These are phyloP conservation scores for Arthroderma sp. DNA, from an alignment of 2,329 filamentous ascomycete species.

Conservation along the genomic window DNA sequence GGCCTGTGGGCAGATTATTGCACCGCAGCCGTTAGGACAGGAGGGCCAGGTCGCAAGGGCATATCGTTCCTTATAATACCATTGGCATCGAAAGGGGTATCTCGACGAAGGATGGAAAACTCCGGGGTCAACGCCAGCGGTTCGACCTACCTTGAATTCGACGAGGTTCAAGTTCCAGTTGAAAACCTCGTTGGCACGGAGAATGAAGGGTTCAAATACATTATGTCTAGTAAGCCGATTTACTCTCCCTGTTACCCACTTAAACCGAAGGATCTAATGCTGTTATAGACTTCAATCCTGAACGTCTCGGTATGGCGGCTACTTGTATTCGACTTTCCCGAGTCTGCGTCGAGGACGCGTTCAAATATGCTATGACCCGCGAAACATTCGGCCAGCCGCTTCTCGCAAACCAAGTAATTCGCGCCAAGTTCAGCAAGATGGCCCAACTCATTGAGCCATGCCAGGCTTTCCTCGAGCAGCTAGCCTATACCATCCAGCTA, in stretches of 20 bases:
- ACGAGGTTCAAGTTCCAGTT: constrained; percentile 57
- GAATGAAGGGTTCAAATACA: constrained; percentile 56
- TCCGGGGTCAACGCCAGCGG: constrained; percentile 54
- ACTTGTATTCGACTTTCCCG: constrained; percentile 48
- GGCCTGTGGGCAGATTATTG: constrained; percentile 48
- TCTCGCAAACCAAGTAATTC: constrained; percentile 46
- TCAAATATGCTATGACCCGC: constrained; percentile 50
- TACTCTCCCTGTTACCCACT: constrained; percentile 1
- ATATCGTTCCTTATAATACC: constrained; percentile 48
- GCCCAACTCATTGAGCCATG: constrained; percentile 48
- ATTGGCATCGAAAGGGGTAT: constrained; percentile 37
- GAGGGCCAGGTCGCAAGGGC: constrained; percentile 39
- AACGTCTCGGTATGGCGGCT: constrained; percentile 54
- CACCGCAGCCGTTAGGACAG: constrained; percentile 50
- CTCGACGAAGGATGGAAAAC: constrained; percentile 44
- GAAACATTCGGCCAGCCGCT: constrained; percentile 50
- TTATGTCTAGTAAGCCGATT: constrained; percentile 46
- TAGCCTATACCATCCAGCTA: constrained; percentile 41
- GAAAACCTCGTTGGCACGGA: constrained; percentile 57
- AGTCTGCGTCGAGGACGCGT: constrained; percentile 46
- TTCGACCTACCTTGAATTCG: constrained; percentile 53
- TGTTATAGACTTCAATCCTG: constrained; percentile 56
- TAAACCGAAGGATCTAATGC: neutral
- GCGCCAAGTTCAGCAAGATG: constrained; percentile 46
- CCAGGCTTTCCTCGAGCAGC: constrained; percentile 49